Base-by-base conservation (phyloP, 2,329 filamentous ascomycete species). In the Hypoxylon sp. region DNA sequence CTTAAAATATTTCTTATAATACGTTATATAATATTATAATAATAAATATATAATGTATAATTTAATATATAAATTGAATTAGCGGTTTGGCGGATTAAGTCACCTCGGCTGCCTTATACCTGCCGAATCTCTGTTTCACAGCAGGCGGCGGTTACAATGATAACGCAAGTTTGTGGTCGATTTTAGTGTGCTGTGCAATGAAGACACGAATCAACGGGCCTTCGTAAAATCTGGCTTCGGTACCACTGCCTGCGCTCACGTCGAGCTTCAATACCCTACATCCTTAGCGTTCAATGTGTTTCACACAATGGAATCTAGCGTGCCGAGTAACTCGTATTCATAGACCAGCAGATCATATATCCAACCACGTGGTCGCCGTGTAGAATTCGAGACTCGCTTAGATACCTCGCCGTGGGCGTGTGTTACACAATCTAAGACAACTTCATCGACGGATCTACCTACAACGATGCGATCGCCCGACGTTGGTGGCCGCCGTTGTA, bases 41-140 rank as follows among this genome's bases (percentile, higher is more conserved):
- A 20, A 2, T 20, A 20, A 20, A 20, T 20, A 20, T 20, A 20
- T 20, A 20, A 2, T 20, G 2, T 20, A 20, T 20, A 20, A 20
- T 20, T 20, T 20, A 20, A 20, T 20, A 20, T 2, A 20, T 20
- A 20, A 20, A 20, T 20, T 20, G 2, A 20, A 20, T 20, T 20
- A 2, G 20, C 20, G 20, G 20, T 20, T 20, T 20, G 2, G 20
- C 20, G 20, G 20, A 20, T 20, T 20, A 1, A 2, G 20, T 20
- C 2, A 20, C 2, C 2, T 20, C 20, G 20, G 20, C 20, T 20
- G 20, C 20, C 20, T 20, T 20, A 20, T 64, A 56, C 67, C 64
- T 69, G 64, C 69, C 64, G 64, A 67, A 72, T 72, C 69, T 72
- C 46, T 56, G 69, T 72, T 68, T 61, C 67, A 72, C 69, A 31